phyloP scores from a whole-genome alignment of 2,329 filamentous ascomycete species.

The Aspergillus tanneri region DNA sequence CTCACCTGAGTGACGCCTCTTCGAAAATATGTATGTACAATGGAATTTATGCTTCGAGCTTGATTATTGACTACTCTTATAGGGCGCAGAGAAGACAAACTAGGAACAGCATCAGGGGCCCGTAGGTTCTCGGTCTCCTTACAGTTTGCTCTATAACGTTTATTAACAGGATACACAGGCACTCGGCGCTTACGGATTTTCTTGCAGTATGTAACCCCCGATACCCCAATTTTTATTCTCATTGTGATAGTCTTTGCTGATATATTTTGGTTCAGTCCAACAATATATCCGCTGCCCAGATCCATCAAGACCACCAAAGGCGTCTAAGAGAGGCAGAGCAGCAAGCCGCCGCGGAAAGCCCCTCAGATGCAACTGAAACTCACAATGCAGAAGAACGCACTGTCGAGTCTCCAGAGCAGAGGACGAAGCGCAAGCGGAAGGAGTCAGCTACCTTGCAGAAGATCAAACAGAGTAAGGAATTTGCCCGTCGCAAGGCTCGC shows the following conservation, averaged over 20 bases:
- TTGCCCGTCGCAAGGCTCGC: slow-evolving; percentile 46
- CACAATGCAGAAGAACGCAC: slow-evolving; percentile 35
- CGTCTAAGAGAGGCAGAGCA: slow-evolving; percentile 52
- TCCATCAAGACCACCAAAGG: slow-evolving; percentile 58
- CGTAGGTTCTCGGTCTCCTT: slow-evolving; percentile 40
- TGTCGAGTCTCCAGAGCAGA: slow-evolving; percentile 45
- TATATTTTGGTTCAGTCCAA: slow-evolving; percentile 49
- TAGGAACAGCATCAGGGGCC: slow-evolving; percentile 42
- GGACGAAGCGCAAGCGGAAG: slow-evolving; percentile 58
- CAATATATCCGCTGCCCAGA: slow-evolving; percentile 65
- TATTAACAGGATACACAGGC: slow-evolving; percentile 39
- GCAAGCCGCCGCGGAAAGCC: slow-evolving; percentile 30
- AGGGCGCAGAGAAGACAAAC: slow-evolving; percentile 33
- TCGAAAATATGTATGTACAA: slow-evolving; percentile 17
- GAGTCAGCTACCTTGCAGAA: slow-evolving; percentile 47
- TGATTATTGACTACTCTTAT: slow-evolving; percentile 7
- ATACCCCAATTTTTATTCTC: not conserved
- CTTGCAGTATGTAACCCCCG: slow-evolving; percentile 53
- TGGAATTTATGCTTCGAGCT: not conserved
- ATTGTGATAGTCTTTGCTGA: not conserved
- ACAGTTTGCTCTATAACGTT: not conserved
- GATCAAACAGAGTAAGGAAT: slow-evolving; percentile 53
- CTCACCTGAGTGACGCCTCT: not conserved
- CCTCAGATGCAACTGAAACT: slow-evolving; percentile 33
- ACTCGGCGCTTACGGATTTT: slow-evolving; percentile 68